Base-by-base conservation (phyloP, 2,329 filamentous ascomycete species). In the Pseudocercospora fijiensis region DNA sequence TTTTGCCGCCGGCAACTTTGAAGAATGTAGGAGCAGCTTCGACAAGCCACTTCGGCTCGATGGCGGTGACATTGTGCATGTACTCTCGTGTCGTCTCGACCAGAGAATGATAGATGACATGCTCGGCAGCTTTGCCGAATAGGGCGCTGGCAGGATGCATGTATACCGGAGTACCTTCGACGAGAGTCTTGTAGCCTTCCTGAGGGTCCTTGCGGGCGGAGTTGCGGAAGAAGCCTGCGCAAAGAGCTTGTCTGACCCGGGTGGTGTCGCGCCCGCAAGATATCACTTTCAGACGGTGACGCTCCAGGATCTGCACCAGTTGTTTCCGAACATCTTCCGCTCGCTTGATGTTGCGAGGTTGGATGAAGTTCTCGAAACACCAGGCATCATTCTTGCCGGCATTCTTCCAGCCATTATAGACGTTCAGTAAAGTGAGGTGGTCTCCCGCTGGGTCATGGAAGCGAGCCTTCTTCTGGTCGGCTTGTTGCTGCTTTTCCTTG, bases 11-110 rank as follows among this genome's bases (percentile, higher is more conserved):
- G 18, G 95, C 94, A 4, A 98, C 92, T 84, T 96, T 96, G 87
- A 98, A 99, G 82, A 98, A 99, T 0, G 92, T 97, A 9, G 96
- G 95, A n/a, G 96, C 95, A 11, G 93, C 94, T 73, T 97, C 93
- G 0, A 98, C 92, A 22, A 99, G 85, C 87, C 86, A 89, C 77
- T 96, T 96, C 8, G 95, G 94, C 79, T 99, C 95, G 72, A 99
- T 98, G 3, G 86, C 86, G 3, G 92, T 96, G 13, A 92, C 95
- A 75, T 87, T 91, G 74, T 96, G 93, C 95, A 99, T 98, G 78
- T 98, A 99, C 80, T 99, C 95, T 80, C 96, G 94, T 24, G 90
- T 96, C 24, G 95, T 99, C 71, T 98, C 84, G 7, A 98, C 91
- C 20, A 99, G 82, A 59, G 87, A 89, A 74, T 97, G 89, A 76